phyloP scores from a whole-genome alignment of 2,329 filamentous ascomycete genomes.

The Aquanectria penicillioides region DNA sequence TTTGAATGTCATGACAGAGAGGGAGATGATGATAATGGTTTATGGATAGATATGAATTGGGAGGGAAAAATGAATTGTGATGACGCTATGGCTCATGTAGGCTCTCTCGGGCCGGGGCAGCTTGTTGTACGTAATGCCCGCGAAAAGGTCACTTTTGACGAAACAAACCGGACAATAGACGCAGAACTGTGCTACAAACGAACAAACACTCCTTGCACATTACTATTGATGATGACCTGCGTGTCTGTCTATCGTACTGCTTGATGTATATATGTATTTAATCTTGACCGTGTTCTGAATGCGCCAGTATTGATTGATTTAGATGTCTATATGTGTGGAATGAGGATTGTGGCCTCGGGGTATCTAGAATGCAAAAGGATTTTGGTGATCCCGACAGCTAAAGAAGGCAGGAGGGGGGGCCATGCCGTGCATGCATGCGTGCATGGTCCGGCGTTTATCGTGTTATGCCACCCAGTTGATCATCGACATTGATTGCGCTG shows the following conservation, averaged over 20 bases:
- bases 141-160: constrained; percentile 28
- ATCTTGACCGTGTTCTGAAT: neutral
- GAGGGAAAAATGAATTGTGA: constrained; percentile 44
- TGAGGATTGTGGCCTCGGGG: too few species aligned
- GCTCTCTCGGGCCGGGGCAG: constrained; percentile 32
- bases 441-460: neutral
- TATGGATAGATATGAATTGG: constrained; percentile 44
- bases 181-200: constrained; percentile 23
- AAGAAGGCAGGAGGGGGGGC: too few species aligned
- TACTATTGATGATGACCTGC: neutral
- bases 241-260: neutral
- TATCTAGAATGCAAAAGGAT: too few species aligned
- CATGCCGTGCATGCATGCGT: too few species aligned
- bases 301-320: too few species aligned
- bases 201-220: neutral
- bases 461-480: neutral
- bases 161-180: constrained; percentile 34
- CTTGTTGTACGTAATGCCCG: constrained; percentile 32
- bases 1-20: constrained; percentile 30
- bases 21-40: constrained; percentile 46
- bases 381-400: too few species aligned
- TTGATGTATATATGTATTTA: too few species aligned
- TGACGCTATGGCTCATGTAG: constrained; percentile 38
- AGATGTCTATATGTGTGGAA: too few species aligned
- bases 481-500: neutral